A percentile compares a stretch with the other conserved stretches of the same genome.
phyloP scores from a whole-genome alignment of 495 filamentous ascomycete species.

The Penicillium malachiteum region DNA sequence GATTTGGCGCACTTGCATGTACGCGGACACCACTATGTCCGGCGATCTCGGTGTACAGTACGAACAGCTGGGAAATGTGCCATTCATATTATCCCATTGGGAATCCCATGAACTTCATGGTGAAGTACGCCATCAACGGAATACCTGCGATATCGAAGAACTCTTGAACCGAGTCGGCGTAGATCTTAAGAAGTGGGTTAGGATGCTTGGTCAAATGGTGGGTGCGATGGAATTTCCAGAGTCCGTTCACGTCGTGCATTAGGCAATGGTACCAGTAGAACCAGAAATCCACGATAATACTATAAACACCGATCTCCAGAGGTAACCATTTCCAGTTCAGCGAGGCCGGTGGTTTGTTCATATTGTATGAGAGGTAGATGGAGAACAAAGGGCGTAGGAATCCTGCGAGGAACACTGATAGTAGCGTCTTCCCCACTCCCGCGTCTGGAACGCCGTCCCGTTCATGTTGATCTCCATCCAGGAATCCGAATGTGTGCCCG shows the following conservation, averaged over 20 bases:
- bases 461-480: conserved; percentile 24
- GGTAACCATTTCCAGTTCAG: conserved; percentile 50
- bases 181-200: conserved; percentile 33
- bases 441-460: conserved; percentile 25
- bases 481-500: conserved; percentile 21
- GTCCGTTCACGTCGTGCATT: conserved; percentile 28
- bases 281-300: conserved; percentile 38
- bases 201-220: conserved; percentile 42
- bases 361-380: conserved; percentile 17
- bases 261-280: conserved; percentile 36
- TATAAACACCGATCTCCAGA: conserved; percentile 33
- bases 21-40: conserved; percentile 39
- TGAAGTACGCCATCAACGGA: conserved; percentile 29
- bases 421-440: conserved; percentile 18
- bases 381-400: conserved; percentile 15
- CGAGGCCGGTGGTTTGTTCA: conserved; percentile 7
- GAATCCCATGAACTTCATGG: conserved; percentile 29
- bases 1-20: conserved; percentile 22
- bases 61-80: conserved; percentile 36
- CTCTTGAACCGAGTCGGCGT: conserved; percentile 37
- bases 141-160: conserved; percentile 36
- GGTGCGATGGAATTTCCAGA: conserved; percentile 40
- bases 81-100: conserved; percentile 41
- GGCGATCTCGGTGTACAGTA: conserved; percentile 33
- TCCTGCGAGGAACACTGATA: conserved; percentile 6